Base-by-base conservation (phyloP, 345 rosid species). In the Laguncularia racemosa region DNA sequence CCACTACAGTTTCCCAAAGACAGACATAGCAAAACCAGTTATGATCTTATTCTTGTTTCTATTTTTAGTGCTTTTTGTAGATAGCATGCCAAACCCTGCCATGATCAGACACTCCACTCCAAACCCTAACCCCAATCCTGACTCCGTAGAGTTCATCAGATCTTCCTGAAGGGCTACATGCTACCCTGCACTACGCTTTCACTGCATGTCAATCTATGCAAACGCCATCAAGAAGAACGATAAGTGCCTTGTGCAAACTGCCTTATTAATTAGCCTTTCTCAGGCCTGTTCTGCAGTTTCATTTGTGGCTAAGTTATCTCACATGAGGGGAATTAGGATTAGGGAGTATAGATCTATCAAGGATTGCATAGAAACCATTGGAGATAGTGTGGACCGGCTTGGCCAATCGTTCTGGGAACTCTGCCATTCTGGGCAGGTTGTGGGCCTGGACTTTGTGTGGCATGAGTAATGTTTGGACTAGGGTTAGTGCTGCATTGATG, bases 401-500 rank as follows among this genome's bases (percentile, higher is more conserved):
- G 63, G 68, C 44, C 81, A 80, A 47, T 89, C 96, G 3, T 59
- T 86, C 44, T 63, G 69, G 69, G 98, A 89, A 72, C 66, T 89
- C 45, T 70, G 68, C 15, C 82, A 63, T 20, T 43, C 74, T 38
- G 86, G 83, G 47, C 46, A 76, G 60, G 70, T 58, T 16, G 77
- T 16, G 33, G 69, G 75, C 46, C 64, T 64, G 50, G 87, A 81
- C 61, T 84, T 89, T 58, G 57, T 52, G 61, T 83, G 91, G 89
- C 87, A 71, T 91, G 81, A 86, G 87, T 61, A 88, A 88, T 57
- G 92, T 84, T 45, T 79, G 84, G 82, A 88, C 96, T 19, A 86
- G 98, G 98, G 95, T 82, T 60, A 88, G 96, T 59, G 95, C 98
- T 46, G 96, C 96, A 5, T 65, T 88, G 54, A 88, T 95, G 14